phyloP scores from a whole-genome alignment of 2,329 filamentous ascomycete genomes.

The Neocatenulostroma microsporum region DNA sequence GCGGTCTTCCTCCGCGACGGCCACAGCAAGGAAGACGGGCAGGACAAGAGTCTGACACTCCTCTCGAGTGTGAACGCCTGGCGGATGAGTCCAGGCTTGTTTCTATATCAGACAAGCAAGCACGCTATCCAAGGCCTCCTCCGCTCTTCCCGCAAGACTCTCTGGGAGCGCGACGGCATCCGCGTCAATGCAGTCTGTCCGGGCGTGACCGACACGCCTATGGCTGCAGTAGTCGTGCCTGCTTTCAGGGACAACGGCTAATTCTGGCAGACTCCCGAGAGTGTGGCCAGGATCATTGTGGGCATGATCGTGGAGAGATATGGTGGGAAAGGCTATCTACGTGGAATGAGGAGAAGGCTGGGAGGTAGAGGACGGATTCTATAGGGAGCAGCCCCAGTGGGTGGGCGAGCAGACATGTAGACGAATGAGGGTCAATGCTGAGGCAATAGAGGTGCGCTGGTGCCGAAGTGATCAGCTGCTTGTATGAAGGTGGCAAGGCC shows the following conservation, averaged over 20 bases:
- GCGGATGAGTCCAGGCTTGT: slow-evolving; percentile 41
- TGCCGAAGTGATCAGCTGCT: too few relatives aligned
- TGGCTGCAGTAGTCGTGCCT: slow-evolving; percentile 15
- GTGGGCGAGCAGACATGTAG: slow-evolving; percentile 31
- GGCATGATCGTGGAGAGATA: slow-evolving; percentile 25
- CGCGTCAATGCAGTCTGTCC: slow-evolving; percentile 41
- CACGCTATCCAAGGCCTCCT: slow-evolving; percentile 21
- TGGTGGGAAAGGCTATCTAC: slow-evolving; percentile 38
- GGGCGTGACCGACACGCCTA: slow-evolving; percentile 36
- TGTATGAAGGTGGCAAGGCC: too few relatives aligned
- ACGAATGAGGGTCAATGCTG: slow-evolving; percentile 18
- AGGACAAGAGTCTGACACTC: slow-evolving; percentile 37
- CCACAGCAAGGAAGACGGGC: slow-evolving; percentile 9
- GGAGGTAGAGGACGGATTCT: slow-evolving; percentile 39
- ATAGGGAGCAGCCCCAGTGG: slow-evolving; percentile 36
- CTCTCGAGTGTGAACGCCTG: slow-evolving; percentile 44
- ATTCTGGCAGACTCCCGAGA: slow-evolving; percentile 16
- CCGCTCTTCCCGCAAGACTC: slow-evolving; percentile 18
- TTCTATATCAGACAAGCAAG: slow-evolving; percentile 34
- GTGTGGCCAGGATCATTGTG: slow-evolving; percentile 18
- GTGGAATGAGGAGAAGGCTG: slow-evolving; percentile 38
- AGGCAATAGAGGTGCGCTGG: slow-evolving; percentile 17
- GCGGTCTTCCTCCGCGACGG: slow-evolving; percentile 42
- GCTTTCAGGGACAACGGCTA: slow-evolving; percentile 14
- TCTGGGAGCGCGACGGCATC: slow-evolving; percentile 19